Conservation (phyloP, 2,329 filamentous ascomycete genomes). For the Trichoderma afroharzianum region DNA sequence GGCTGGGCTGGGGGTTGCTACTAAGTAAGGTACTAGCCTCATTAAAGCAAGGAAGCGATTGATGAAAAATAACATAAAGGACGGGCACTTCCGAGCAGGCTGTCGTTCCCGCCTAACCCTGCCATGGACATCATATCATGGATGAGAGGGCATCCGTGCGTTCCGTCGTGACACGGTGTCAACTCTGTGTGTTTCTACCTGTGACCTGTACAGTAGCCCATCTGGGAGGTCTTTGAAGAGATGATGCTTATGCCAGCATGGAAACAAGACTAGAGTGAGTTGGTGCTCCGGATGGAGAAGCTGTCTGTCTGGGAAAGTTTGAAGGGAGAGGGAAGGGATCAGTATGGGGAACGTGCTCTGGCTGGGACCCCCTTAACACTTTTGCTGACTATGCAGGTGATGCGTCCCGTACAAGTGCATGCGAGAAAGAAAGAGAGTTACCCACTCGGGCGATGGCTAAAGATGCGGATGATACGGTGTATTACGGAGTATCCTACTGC, state of each 20-base stretch:
- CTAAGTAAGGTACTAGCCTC: background rate
- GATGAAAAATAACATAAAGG: background rate
- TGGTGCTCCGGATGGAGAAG: background rate
- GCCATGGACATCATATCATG: background rate
- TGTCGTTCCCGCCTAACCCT: background rate
- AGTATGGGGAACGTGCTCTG: constrained; percentile 5
- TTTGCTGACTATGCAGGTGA: constrained; percentile 6
- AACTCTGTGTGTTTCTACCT: background rate
- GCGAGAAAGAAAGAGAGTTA: background rate
- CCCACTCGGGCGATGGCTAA: background rate
- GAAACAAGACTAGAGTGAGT: background rate
- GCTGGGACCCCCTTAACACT: background rate
- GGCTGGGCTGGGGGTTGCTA: background rate
- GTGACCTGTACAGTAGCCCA: background rate
- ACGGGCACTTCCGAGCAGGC: constrained; percentile 10
- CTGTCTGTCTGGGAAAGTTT: background rate
- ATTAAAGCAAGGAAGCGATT: background rate
- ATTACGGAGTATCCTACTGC: background rate
- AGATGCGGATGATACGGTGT: background rate
- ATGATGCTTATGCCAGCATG: no score
- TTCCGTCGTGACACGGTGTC: background rate
- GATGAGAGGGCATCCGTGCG: background rate
- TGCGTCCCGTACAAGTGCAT: background rate
- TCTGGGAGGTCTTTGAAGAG: background rate
- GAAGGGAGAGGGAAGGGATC: background rate